Percentiles rank a stretch among this genome's conserved stretches.
Conservation (phyloP, 495 filamentous ascomycete genomes). For the Podospora anserina region DNA sequence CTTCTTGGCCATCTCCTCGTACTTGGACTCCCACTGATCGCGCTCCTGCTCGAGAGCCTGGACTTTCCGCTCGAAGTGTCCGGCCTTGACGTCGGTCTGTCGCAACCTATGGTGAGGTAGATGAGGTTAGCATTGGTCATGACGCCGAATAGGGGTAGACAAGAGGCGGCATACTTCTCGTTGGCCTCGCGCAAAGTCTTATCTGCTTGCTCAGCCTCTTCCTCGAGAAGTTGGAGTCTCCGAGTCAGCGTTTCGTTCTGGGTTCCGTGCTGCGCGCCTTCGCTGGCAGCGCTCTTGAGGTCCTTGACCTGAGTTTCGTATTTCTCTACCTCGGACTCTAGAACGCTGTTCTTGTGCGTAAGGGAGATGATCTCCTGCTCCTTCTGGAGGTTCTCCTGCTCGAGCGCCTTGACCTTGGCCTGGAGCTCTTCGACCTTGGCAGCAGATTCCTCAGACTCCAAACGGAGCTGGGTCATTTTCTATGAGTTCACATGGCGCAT, state of each 20-base stretch:
- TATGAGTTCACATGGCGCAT: slow-evolving; percentile 34
- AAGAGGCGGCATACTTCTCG: slow-evolving; percentile 68
- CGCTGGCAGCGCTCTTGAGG: slow-evolving; percentile 71
- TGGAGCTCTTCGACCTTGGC: slow-evolving; percentile 82
- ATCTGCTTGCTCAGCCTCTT: slow-evolving; percentile 94
- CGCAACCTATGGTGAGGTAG: slow-evolving; percentile 64
- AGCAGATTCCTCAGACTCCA: slow-evolving; percentile 81
- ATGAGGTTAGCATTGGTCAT: neutral
- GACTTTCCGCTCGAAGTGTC: slow-evolving; percentile 99
- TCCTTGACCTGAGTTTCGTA: slow-evolving; percentile 72
- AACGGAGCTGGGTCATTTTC: slow-evolving; percentile 91
- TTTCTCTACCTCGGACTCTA: slow-evolving; percentile 91
- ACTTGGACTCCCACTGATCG: slow-evolving; percentile 93
- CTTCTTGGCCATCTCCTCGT: slow-evolving; percentile 93
- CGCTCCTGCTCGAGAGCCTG: slow-evolving; percentile 85
- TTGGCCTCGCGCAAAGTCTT: slow-evolving; percentile 92
- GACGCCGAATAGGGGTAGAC: too few species aligned
- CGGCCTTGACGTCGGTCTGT: slow-evolving; percentile 97
- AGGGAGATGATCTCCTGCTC: slow-evolving; percentile 97
- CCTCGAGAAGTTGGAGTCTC: slow-evolving; percentile 91
- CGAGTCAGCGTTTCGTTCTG: slow-evolving; percentile 87
- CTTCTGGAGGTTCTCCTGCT: slow-evolving; percentile 93
- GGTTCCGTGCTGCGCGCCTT: slow-evolving; percentile 68
- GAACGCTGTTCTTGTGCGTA: slow-evolving; percentile 80
- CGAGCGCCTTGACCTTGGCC: slow-evolving; percentile 77